Base-by-base conservation (phyloP, 768 basidiomycete genomes). In the Lactifluus volemus region DNA sequence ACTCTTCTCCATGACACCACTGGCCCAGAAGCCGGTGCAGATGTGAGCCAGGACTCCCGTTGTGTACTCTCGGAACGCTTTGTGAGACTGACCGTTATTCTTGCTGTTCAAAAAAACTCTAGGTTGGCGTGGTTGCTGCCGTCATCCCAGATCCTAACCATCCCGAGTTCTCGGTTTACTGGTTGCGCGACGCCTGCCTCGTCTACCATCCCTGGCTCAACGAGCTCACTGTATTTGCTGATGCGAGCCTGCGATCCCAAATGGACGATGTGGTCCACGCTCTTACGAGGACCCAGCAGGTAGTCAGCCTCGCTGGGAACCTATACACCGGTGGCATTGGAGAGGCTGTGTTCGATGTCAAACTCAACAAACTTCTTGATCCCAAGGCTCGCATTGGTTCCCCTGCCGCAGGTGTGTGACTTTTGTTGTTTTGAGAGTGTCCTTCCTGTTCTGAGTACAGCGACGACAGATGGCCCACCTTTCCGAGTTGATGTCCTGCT, bases 161-260 rank as follows among this genome's bases (percentile, higher is more conserved):
- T 17, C 59, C 59, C 11, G 59, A 60, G 38, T 54, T 34, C 38
- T 53, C 55, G 25, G 55, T 64, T 10, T 64, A 49, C 45, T 57
- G 55, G 60, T 15, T 60, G 32, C 59, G 59, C 8, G 59, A 60
- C 10, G 59, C 50, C 8, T 60, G 59, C 59, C 59, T 60, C 44
- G 59, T 64, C 30, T 64, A 64, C 32, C 49, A 61, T 29, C 49
- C 21, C 4, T 63, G 62, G 62, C 39, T 63, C 30, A 63, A 63
- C 34, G 63, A 61, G 44, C 63, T 63, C 48, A 60, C 59, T n/a
- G 63, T 61, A 3, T 32, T 55, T 29, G 32, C 30, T 1, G 63
- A 63, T 42, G 36, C 17, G 29, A 49, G 47, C 12, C 54, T 63
- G 53, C 59, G 63, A 19, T 19, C 32, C 7, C 52, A 54, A 12